A percentile compares a stretch with the other conserved stretches of the same genome.
These are phyloP conservation scores for Apiospora aurea DNA, from an alignment of 2,329 filamentous ascomycete species.

Conservation along the genomic window DNA sequence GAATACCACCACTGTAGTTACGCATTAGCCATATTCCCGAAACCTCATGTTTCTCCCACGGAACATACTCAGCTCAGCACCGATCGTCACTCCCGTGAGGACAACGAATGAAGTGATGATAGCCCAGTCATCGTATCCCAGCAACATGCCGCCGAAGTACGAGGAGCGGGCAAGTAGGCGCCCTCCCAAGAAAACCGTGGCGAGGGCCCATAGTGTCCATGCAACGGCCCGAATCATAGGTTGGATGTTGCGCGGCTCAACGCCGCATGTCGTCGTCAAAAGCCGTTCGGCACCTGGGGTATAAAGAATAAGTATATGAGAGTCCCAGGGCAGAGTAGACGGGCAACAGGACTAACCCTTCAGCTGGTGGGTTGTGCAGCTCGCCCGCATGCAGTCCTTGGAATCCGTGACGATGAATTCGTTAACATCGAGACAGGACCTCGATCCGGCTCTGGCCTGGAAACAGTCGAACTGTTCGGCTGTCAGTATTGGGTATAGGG, in stretches of 20 bases:
- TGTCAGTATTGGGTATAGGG: constrained; percentile 13
- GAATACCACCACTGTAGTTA: constrained; percentile 33
- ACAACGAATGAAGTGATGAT: constrained; percentile 34
- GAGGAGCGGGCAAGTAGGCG: constrained; percentile 31
- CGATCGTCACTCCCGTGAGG: constrained; percentile 31
- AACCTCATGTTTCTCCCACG: neutral
- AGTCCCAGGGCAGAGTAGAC: too few relatives aligned
- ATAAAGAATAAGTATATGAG: neutral
- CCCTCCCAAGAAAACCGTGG: constrained; percentile 29
- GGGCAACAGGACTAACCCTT: constrained; percentile 14
- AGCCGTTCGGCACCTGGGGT: constrained; percentile 27
- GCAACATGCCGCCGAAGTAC: constrained; percentile 29
- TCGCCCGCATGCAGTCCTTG: constrained; percentile 23
- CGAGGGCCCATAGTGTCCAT: constrained; percentile 31
- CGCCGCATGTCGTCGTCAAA: constrained; percentile 29
- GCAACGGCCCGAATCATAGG: constrained; percentile 28
- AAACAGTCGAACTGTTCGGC: constrained; percentile 26
- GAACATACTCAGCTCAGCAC: constrained; percentile 33
- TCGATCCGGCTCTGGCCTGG: constrained; percentile 3
- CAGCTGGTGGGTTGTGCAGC: constrained; percentile 26
- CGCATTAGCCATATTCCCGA: neutral
- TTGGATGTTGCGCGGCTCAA: constrained; percentile 26
- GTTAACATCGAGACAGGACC: constrained; percentile 21
- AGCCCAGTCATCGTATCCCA: constrained; percentile 37
- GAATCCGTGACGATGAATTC: constrained; percentile 26